Evolutionary conservation across 148 eudicot genomes (phyloP).

Genomic region (Chenopodium album): DNA sequence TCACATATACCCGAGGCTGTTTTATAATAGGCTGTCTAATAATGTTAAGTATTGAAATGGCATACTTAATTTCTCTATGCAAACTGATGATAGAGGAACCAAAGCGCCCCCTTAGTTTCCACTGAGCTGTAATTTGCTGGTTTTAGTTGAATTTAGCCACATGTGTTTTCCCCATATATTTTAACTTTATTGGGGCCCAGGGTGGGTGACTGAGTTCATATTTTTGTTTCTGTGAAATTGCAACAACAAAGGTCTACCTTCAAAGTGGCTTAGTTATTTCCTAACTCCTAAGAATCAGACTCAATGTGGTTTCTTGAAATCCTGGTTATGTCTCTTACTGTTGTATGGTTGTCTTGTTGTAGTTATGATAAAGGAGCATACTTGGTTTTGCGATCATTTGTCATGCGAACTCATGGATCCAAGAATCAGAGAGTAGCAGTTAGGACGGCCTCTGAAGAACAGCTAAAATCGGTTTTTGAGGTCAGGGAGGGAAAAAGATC

Average conservation of each 20-base stretch:
- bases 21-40: too few relatives aligned
- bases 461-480: conserved; percentile 72
- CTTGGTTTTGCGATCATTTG: conserved; percentile 76
- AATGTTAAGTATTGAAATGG: too few relatives aligned
- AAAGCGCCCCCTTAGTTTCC: background rate
- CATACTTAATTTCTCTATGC: background rate
- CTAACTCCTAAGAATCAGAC: background rate
- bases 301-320: background rate
- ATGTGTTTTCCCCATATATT: background rate
- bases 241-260: background rate
- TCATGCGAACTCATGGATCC: conserved; percentile 90
- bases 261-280: background rate
- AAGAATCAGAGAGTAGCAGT: conserved; percentile 79
- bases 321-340: background rate
- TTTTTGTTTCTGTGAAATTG: background rate
- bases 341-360: conserved; percentile 13
- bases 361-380: conserved; percentile 92
- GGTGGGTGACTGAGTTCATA: background rate
- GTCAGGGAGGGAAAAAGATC: conserved; percentile 35
- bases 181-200: too few relatives aligned
- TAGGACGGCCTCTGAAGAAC: conserved; percentile 50
- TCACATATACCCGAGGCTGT: too few relatives aligned
- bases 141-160: too few relatives aligned
- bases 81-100: background rate
- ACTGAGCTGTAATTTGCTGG: too few relatives aligned